Evolutionary conservation across 2,329 filamentous ascomycete species (phyloP), one percentile per base, ranked within the genome.

Genomic region (Pezicula rhizophila): DNA sequence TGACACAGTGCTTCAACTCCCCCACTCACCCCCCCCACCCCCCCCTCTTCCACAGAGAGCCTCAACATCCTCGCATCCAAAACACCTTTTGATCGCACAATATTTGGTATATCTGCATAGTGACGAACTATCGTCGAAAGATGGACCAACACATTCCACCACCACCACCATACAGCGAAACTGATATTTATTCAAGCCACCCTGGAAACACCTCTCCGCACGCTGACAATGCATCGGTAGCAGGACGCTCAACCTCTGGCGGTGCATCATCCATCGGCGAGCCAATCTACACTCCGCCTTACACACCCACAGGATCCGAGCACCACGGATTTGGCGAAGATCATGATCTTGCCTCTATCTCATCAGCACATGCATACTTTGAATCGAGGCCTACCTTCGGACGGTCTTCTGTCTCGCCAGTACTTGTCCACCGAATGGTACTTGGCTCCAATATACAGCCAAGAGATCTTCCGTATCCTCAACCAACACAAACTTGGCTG

Each of bases 141-240:
- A 38, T 42, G 45, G 48, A 70, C 48, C 68, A 31, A 31, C 28
- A 31, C 11, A 31, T 75, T 50, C 60, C 64, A 7, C 75, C 77
- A 17, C 78, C 77, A 38, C 77, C 77, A 4, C 78, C 79, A 5
- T 82, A 82, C 57, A 73, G 73, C 35, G 77, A 79, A 61, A 79
- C 75, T 14, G 78, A 81, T 60, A 71, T 77, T 34, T 77, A 73
- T 64, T 78, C 75, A 12, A 67, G 6, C 15, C 38, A 59, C 44
- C 64, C 73, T 3, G 67, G 66, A 26, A 46, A 48, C 51, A 47
- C 48, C 58, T 54, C 45, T 62, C 60, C 58, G 41, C 55, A 56
- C 47, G 61, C 66, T 45, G 68, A 72, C 48, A 64, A 68, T 55
- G 61, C 57, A 33, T 68, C 69, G n/a, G 64, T 66, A 17, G 49